Evolutionary conservation across 2,329 filamentous ascomycete species (phyloP).

Genomic region (Lachnellula arida): DNA sequence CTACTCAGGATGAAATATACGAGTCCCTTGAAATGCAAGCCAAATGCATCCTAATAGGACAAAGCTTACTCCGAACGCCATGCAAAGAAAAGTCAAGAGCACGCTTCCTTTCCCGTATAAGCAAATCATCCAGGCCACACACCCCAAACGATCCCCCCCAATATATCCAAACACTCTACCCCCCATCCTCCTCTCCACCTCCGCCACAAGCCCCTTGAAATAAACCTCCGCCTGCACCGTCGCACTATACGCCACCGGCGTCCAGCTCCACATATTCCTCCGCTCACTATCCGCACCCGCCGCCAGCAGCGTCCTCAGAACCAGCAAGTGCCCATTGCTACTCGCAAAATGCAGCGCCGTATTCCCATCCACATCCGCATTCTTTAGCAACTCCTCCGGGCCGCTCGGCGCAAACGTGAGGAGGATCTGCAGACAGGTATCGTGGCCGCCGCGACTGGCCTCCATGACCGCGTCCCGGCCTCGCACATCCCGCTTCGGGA

Average conservation of each 20-base stretch:
- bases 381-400: slow-evolving; percentile 36
- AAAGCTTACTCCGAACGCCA: no score
- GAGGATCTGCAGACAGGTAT: slow-evolving; percentile 60
- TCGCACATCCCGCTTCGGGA: slow-evolving; percentile 54
- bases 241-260: slow-evolving; percentile 74
- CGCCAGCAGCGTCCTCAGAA: slow-evolving; percentile 69
- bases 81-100: no score
- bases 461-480: slow-evolving; percentile 72
- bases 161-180: slow-evolving; percentile 2
- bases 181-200: slow-evolving; percentile 52
- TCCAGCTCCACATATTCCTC: slow-evolving; percentile 75
- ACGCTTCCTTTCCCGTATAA: no score
- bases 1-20: no score
- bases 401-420: slow-evolving; percentile 51
- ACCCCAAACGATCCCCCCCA: no score
- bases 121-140: no score
- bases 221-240: slow-evolving; percentile 83
- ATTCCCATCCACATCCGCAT: slow-evolving; percentile 69
- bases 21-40: no score
- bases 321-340: slow-evolving; percentile 73
- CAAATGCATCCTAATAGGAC: no score
- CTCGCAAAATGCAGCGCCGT: slow-evolving; percentile 84
- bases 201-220: slow-evolving; percentile 69
- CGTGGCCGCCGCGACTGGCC: slow-evolving; percentile 55
- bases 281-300: slow-evolving; percentile 72